Evolutionary conservation across 306 rosid genomes (phyloP), one percentile per base, ranked within the genome.

Genomic region (Corylus avellana): DNA sequence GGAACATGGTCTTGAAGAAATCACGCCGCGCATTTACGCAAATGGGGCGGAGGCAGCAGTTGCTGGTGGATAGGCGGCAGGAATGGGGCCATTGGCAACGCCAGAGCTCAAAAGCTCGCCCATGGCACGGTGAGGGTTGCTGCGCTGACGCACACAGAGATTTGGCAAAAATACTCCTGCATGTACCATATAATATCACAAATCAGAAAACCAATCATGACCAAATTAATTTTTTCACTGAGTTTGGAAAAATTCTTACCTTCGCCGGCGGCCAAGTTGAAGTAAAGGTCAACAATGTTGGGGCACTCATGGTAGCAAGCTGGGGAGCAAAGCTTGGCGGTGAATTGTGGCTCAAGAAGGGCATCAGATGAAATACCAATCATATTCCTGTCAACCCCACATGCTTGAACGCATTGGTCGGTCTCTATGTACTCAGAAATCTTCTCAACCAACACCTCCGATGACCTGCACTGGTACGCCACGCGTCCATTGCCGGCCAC

Each of bases 361-460:
- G 94, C 80, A 53, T 94, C 98, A 0, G 98, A 94, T 5, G 98
- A 92, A 57, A 94, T 89, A 0, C 98, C 98, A 56, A 92, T 90
- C 1, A 85, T 84, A 39, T 81, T 88, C 35, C 98, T 79, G 37
- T 94, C 92, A 71, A 90, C 87, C 0, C 98, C 98, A 62, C 98
- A 94, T 5, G 97, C 85, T 12, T 85, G 25, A 18, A 92, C 93
- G 58, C 98, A 94, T 7, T 80, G 56, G 2, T 90, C 91, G 3
- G 90, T 86, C 70, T 94, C 97, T 42, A 92, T 88, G 87, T 89
- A 86, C 8, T 84, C 89, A 0, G 91, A 84, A 92, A 94, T 87
- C 59, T 89, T 80, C 86, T 94, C 89, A 39, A 90, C 92, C 75
- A 89, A 85, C 53, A 90, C 94, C 61, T 92, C 96, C 0, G 97